A percentile compares a stretch with the other conserved stretches of the same genome.
Evolutionary conservation across 371 early-diverging fungal genomes (phyloP).

Genomic region (Funneliformis caledonium): DNA sequence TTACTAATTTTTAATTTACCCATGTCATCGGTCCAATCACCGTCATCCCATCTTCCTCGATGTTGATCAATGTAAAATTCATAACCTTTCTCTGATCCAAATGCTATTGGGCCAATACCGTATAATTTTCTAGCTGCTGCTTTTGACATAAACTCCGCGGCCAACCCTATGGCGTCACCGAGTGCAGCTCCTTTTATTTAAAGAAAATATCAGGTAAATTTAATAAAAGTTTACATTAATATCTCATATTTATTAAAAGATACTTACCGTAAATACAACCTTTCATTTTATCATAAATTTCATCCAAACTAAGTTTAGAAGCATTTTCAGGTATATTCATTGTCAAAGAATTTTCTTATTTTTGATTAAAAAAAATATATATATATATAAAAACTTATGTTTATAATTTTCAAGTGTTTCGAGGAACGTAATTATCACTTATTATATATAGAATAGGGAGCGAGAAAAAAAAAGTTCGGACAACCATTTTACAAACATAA

Average conservation of each 20-base stretch:
- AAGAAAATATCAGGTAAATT: not conserved
- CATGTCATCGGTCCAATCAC: conserved; percentile 70
- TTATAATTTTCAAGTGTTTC: too few relatives aligned
- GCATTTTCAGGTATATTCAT: conserved; percentile 8
- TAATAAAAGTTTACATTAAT: not conserved
- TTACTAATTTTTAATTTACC: not conserved
- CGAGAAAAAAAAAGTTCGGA: too few relatives aligned
- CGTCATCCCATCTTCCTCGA: conserved; percentile 49
- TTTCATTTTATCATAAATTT: conserved; percentile 27
- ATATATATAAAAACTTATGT: too few relatives aligned
- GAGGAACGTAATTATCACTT: too few relatives aligned
- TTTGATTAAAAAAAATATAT: not conserved
- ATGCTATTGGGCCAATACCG: conserved; percentile 63
- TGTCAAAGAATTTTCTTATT: not conserved
- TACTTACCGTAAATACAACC: conserved; percentile 15
- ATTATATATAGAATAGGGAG: too few relatives aligned
- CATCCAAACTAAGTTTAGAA: not conserved
- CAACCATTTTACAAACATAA: too few relatives aligned
- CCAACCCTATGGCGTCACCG: conserved; percentile 72
- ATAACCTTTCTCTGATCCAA: conserved; percentile 58
- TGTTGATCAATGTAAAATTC: conserved; percentile 50
- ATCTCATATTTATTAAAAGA: not conserved
- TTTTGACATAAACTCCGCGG: conserved; percentile 69
- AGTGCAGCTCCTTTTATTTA: conserved; percentile 59
- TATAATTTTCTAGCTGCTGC: conserved; percentile 52